Evolutionary conservation across 1,139 yeast species (phyloP).

Genomic region (Nakaseomyces sp.): DNA sequence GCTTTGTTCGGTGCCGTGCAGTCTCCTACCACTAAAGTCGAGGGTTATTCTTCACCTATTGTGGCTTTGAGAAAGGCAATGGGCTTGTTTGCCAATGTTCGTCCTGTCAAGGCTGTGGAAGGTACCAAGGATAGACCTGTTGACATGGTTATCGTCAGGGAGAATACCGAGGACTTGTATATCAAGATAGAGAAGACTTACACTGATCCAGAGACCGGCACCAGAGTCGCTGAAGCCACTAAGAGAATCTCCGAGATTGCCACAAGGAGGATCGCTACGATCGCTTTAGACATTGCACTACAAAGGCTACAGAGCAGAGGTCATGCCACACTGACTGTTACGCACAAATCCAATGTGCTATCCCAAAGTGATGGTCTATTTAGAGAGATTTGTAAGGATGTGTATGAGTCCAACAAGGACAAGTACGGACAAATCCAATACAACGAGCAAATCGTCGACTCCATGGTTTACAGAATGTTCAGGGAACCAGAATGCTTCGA

Average conservation of each 20-base stretch:
- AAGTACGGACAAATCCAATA: slow-evolving; percentile 50
- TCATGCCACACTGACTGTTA: slow-evolving; percentile 69
- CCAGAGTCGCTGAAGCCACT: slow-evolving; percentile 92
- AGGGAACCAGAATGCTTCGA: slow-evolving; percentile 96
- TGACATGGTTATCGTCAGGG: slow-evolving; percentile 96
- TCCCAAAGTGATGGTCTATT: slow-evolving; percentile 90
- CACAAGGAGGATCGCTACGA: slow-evolving; percentile 73
- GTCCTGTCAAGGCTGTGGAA: slow-evolving; percentile 91
- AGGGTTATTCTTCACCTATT: slow-evolving; percentile 94
- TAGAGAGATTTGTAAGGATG: slow-evolving; percentile 80
- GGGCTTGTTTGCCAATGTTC: slow-evolving; percentile 91
- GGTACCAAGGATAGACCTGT: slow-evolving; percentile 75
- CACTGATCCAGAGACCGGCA: slow-evolving; percentile 62
- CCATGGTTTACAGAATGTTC: slow-evolving; percentile 98
- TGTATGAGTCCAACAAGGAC: slow-evolving; percentile 58
- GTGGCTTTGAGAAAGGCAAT: slow-evolving; percentile 93
- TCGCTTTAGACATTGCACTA: slow-evolving; percentile 86
- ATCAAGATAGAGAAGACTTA: slow-evolving; percentile 83
- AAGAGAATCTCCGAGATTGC: slow-evolving; percentile 91
- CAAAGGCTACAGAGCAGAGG: slow-evolving; percentile 81
- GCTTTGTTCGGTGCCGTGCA: slow-evolving; percentile 96
- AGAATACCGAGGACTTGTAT: slow-evolving; percentile 94
- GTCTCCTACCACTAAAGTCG: slow-evolving; percentile 89
- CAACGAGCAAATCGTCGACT: slow-evolving; percentile 95
- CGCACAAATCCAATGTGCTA: slow-evolving; percentile 93